These are phyloP conservation scores for Syzygium jambos DNA, from an alignment of 345 rosid species.

Conservation along the genomic window DNA sequence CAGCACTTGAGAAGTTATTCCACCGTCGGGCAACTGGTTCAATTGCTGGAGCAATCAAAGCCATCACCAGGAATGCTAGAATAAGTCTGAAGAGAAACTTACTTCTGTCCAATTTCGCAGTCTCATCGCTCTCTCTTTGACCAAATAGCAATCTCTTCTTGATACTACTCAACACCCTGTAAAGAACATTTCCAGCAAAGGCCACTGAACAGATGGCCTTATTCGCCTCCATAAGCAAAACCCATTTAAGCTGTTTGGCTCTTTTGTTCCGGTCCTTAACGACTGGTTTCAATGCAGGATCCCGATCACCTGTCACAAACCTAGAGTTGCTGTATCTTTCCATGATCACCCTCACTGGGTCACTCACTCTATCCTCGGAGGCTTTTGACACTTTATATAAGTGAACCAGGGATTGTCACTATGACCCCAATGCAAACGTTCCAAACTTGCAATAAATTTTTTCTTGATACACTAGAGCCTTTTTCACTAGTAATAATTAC, in stretches of 20 bases:
- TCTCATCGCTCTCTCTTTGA: background rate
- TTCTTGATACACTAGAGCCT: background rate
- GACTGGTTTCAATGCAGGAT: background rate
- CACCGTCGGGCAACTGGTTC: constrained; percentile 3
- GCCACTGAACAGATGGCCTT: background rate
- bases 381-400: background rate
- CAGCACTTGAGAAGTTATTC: background rate
- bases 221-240: background rate
- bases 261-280: background rate
- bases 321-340: background rate
- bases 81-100: background rate
- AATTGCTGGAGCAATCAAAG: background rate
- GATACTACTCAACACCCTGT: background rate
- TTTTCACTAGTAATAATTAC: background rate
- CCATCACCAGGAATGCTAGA: background rate
- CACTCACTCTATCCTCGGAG: background rate
- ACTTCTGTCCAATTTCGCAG: background rate
- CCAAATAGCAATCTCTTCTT: background rate
- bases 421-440: background rate
- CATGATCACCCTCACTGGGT: background rate
- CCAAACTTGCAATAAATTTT: background rate
- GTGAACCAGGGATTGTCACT: background rate
- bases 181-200: background rate
- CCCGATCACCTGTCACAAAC: background rate
- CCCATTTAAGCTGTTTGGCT: background rate